These are phyloP conservation scores for Lipomyces anomalus DNA, from an alignment of 805 yeast species.

Conservation along the genomic window DNA sequence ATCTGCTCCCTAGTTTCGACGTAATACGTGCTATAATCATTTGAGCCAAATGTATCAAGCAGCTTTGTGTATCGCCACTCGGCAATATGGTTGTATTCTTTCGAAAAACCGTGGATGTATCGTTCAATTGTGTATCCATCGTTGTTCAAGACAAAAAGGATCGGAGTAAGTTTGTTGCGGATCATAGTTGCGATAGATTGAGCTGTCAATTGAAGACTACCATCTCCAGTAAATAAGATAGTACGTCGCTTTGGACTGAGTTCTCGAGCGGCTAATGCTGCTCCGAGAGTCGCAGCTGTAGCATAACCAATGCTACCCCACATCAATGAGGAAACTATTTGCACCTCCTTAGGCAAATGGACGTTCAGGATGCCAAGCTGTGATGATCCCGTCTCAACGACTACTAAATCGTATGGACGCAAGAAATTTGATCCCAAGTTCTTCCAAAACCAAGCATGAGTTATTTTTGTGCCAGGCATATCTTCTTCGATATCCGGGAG, in stretches of 20 bases:
- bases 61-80: slow-evolving; percentile 51
- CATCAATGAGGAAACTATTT: slow-evolving; percentile 50
- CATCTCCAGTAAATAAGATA: slow-evolving; percentile 60
- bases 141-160: slow-evolving; percentile 55
- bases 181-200: slow-evolving; percentile 60
- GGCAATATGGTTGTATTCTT: slow-evolving; percentile 56
- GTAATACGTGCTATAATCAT: slow-evolving; percentile 37
- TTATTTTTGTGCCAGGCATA: too few relatives aligned
- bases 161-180: slow-evolving; percentile 50
- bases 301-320: slow-evolving; percentile 68
- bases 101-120: slow-evolving; percentile 51
- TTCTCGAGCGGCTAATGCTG: slow-evolving; percentile 53
- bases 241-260: slow-evolving; percentile 44
- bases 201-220: slow-evolving; percentile 61
- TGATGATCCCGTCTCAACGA: slow-evolving; percentile 63
- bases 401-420: slow-evolving; percentile 50
- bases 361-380: slow-evolving; percentile 56
- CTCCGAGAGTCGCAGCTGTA: slow-evolving; percentile 60
- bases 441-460: too few relatives aligned
- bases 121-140: slow-evolving; percentile 65
- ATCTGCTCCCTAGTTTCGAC: slow-evolving; percentile 48
- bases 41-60: slow-evolving; percentile 52
- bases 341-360: too few relatives aligned
- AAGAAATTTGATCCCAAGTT: too few relatives aligned
- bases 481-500: too few relatives aligned